Base-by-base conservation (phyloP, 2,329 filamentous ascomycete species). In the Scytalidium sp. region DNA sequence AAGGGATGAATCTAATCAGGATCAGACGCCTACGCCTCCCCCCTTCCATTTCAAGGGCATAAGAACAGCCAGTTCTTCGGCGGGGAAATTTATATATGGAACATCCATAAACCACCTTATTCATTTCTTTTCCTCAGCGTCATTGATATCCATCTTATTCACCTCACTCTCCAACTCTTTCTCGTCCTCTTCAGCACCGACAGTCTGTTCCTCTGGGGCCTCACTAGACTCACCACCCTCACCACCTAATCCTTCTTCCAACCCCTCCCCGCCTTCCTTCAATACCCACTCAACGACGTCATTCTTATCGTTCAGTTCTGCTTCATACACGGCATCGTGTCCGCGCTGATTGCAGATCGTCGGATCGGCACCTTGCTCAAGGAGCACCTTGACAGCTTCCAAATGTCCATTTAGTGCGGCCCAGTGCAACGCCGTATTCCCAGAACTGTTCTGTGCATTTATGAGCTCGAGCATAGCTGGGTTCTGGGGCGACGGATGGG, bases 361-460 rank as follows among this genome's bases (percentile, higher is more conserved):
- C 3, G 91, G 84, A 51, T 90, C 86, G 1, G 91, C 91, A 2
- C 90, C 91, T 2, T 83, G 75, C 41, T 84, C 83, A 2, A 96
- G 76, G 11, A 99, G 78, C 1, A 84, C 71, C 72, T 92, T 88
- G 6, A 96, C 90, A 3, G 84, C 81, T 5, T 85, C 81, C 3
- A 97, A 73, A 62, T 97, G 92, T 1, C 92, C 92, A 48, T 95
- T 94, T 49, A 97, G 74, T 0, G 90, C 88, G 0, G 93, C 93
- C 92, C 92, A 97, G 71, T 99, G 94, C 50, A 99, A 75, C 0
- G 90, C 82, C 1, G 93, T 97, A 72, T 97, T 97, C 41, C 91
- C 92, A 42, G 88, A 86, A 54, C 83, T 75, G 64, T 99, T 99
- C 53, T 80, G 76, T 2, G 78, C 74, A 60, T 90, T 87, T 20